Base-by-base conservation (phyloP, 371 early-diverging fungal genomes). In the Rhizomucor pusillus region DNA sequence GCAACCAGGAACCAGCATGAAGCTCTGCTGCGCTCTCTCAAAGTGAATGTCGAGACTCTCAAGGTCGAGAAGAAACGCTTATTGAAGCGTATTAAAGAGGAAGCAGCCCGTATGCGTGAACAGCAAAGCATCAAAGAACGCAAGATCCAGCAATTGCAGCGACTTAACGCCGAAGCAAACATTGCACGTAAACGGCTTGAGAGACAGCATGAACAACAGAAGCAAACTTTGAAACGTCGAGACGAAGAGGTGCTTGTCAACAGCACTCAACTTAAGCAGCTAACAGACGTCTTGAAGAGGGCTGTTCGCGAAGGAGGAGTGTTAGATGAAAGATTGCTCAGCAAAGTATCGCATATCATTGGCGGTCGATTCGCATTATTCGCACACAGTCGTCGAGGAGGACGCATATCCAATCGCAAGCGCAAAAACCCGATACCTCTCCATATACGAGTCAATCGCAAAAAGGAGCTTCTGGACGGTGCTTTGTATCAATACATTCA, bases 31-130 rank as follows among this genome's bases (percentile, higher is more conserved):
- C 66, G 77, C 14, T 69, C 75, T 0, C 63, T 87, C 19, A 69
- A 74, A 19, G 66, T 70, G 10, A 77, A 80, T 47, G 78, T 88
- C 2, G 86, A 86, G 55, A 79, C 82, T 6, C 80, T 85, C 25
- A 84, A 85, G 58, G 73, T 77, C 6, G 93, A 93, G 62, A 93
- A 91, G 71, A 67, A 83, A 36, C 80, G 87, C 7, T 84, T 90
- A 79, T 62, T 88, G 50, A 88, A 88, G 54, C 86, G 90, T 12
- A 88, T 91, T 78, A 86, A 85, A 53, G 75, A 80, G 43, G 90
- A 90, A 58, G 80, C 85, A 0, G 81, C 86, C 33, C 71, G 80
- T 11, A 81, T 84, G 39, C 79, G 88, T 43, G 88, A 86, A 16
- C 75, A 86, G 55, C 72, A 81, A n/a, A 77, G 75, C 16, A 61